A percentile compares a stretch with the other conserved stretches of the same genome.
Evolutionary conservation across 345 rosid species (phyloP).

Genomic region (Mallotus nudiflorus): DNA sequence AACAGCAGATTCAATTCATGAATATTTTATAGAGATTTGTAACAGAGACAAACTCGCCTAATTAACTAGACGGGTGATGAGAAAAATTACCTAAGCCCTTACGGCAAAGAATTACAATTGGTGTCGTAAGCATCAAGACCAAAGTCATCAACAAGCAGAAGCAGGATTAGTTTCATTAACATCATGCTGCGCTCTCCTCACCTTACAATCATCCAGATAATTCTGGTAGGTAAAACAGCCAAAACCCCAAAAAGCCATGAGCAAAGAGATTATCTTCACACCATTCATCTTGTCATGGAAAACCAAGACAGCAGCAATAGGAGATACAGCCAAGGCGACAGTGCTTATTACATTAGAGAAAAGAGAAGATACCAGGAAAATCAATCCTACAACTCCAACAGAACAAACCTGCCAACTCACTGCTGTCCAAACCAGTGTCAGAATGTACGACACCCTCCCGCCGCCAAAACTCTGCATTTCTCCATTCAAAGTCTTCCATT

Average conservation of each 20-base stretch:
- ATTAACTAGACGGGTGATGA: neutral
- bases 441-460: slow-evolving; percentile 52
- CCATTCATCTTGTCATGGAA: slow-evolving; percentile 70
- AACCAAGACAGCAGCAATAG: slow-evolving; percentile 49
- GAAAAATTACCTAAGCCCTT: neutral
- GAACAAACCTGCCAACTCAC: slow-evolving; percentile 67
- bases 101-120: neutral
- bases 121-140: neutral
- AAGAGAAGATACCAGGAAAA: slow-evolving; percentile 63
- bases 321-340: slow-evolving; percentile 58
- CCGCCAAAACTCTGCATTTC: slow-evolving; percentile 49
- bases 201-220: slow-evolving; percentile 51
- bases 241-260: slow-evolving; percentile 64
- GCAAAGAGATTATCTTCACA: slow-evolving; percentile 61
- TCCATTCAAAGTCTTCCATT: slow-evolving; percentile 59
- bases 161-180: slow-evolving; percentile 11
- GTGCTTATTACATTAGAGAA: slow-evolving; percentile 76
- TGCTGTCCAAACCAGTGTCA: slow-evolving; percentile 56
- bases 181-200: slow-evolving; percentile 32
- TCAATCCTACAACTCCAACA: slow-evolving; percentile 72
- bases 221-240: slow-evolving; percentile 59
- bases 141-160: slow-evolving; percentile 21
- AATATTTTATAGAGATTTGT: no score
- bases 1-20: no score
- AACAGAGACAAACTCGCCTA: neutral